These are phyloP conservation scores for Rosa persica DNA, from an alignment of 306 rosid genomes.

Conservation along the genomic window DNA sequence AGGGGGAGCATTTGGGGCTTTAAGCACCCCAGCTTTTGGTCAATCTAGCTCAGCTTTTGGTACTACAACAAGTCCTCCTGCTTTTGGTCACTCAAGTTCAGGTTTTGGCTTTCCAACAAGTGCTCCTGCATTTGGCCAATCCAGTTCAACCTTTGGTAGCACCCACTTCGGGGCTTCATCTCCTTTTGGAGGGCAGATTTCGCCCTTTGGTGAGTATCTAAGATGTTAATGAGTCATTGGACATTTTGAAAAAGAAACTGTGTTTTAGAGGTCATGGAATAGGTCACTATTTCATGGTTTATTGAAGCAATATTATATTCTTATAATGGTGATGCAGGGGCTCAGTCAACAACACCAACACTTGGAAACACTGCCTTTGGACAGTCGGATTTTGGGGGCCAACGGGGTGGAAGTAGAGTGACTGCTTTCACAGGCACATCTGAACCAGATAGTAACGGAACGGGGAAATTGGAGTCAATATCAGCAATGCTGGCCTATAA, in stretches of 20 bases:
- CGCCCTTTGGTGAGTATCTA: conserved; percentile 67
- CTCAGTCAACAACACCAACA: conserved; percentile 59
- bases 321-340: conserved; percentile 41
- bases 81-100: conserved; percentile 79
- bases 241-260: not conserved
- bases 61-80: conserved; percentile 50
- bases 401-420: conserved; percentile 84
- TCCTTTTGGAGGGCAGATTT: conserved; percentile 78
- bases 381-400: conserved; percentile 71
- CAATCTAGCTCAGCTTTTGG: conserved; percentile 51
- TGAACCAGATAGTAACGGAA: conserved; percentile 61
- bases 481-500: conserved; percentile 89
- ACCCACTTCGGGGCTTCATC: conserved; percentile 66
- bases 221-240: not conserved
- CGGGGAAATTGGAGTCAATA: conserved; percentile 77
- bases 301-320: not conserved
- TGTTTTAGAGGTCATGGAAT: not conserved
- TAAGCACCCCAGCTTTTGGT: conserved; percentile 58
- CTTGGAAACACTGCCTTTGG: conserved; percentile 66
- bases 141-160: conserved; percentile 71
- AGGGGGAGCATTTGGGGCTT: conserved; percentile 69
- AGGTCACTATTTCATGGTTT: not conserved
- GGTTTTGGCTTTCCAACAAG: conserved; percentile 52
- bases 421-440: conserved; percentile 65
- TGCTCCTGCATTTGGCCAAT: conserved; percentile 65